phyloP scores from a whole-genome alignment of 495 filamentous ascomycete species.

The Hypomontagnella submonticulosa region DNA sequence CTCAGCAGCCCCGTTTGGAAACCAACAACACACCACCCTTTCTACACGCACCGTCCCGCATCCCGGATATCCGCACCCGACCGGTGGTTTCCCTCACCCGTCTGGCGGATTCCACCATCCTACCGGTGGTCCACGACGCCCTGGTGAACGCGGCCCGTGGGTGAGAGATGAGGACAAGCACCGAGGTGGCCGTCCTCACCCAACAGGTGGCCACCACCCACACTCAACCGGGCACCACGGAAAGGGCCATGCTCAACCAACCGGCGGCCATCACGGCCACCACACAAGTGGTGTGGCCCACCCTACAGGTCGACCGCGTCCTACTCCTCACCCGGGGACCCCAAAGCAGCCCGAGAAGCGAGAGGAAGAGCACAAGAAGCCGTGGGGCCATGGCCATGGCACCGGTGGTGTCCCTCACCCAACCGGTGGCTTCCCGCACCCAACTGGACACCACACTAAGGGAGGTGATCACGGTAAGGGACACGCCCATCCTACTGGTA shows the following conservation, averaged over 20 bases:
- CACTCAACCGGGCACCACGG: constrained; percentile 2
- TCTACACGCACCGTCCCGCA: constrained; percentile 3
- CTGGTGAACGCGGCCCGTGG: constrained; percentile 2
- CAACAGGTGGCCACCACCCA: constrained; percentile 8
- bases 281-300: not conserved
- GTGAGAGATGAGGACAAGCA: constrained; percentile 1
- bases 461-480: not conserved
- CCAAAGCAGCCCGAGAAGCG: not conserved
- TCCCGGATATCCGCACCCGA: constrained; percentile 20
- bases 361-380: constrained; percentile 3
- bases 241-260: not conserved
- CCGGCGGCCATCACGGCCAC: constrained; percentile 7
- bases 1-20: constrained; percentile 21
- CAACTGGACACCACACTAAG: not conserved
- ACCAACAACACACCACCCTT: not conserved
- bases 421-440: not conserved
- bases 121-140: constrained; percentile 9
- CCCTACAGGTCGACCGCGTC: constrained; percentile 6
- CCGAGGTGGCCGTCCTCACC: not conserved
- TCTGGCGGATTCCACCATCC: constrained; percentile 16
- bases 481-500: not conserved
- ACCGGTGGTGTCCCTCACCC: constrained; percentile 14
- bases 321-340: too few relatives aligned
- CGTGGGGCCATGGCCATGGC: constrained; percentile 3
- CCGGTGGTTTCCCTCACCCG: constrained; percentile 14